Evolutionary conservation across 352 stramenopile species (phyloP), one percentile per base, ranked within the genome.

Genomic region (Pythium angustatum): DNA sequence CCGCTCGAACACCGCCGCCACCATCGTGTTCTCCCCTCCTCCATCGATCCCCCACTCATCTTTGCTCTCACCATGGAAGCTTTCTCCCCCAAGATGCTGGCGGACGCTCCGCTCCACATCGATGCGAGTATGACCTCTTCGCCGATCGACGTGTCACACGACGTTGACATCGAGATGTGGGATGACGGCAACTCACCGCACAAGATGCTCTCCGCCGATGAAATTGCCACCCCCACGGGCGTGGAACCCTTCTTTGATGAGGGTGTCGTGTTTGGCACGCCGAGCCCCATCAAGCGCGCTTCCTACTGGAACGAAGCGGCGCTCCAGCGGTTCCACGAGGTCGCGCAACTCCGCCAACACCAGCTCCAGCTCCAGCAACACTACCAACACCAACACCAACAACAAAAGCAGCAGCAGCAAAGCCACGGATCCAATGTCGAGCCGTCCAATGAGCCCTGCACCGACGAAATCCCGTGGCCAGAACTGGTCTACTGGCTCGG

Each of bases 401-500:
- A 41, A 41, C 34, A 41, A 15, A 10, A 41, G 34, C 34, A 41
- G 7, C 34, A 41, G 4, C 48, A 41, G 6, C 44, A 30, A 33
- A 8, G 21, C 21, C 51, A 58, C 21, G 33, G 48, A 7, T 11
- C 51, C 10, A 41, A 48, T 26, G 26, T 68, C 2, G 64, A 72
- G 55, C 64, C 64, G 10, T 61, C 51, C 9, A 58, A 50, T 15
- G 51, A 72, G 21, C 64, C 64, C 5, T 66, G 58, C 22, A 72
- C 49, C 3, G 64, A 66, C 3, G 64, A 72, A 22, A 72, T 72
- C 24, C 64, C 64, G 27, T 72, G 58, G 58, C 21, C 33, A 19
- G 64, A 72, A 19, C 58, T 72, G 22, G 64, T 72, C 15, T 72
- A 62, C 33, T 72, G 64, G 64, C 57, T 72, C 27, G 64, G 64